Evolutionary conservation across 1,284 basidiomycete genomes (phyloP).

Genomic region (Flammula alnicola): DNA sequence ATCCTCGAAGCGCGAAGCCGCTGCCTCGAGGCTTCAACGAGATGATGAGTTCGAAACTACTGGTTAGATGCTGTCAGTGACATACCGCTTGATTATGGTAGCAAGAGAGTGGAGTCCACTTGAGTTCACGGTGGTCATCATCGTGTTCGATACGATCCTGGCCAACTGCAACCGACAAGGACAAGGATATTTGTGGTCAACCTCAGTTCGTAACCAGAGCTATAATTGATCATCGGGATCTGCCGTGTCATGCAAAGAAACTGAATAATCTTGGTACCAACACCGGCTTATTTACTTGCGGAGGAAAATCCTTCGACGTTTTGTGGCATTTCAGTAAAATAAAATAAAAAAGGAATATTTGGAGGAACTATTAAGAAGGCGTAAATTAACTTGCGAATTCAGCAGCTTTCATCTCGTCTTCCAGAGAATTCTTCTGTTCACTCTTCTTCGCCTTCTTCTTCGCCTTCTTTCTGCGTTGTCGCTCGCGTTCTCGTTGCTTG

Average conservation of each 20-base stretch:
- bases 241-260: conserved; percentile 17
- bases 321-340: too few relatives aligned
- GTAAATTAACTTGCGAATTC: too few relatives aligned
- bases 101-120: conserved; percentile 69
- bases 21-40: conserved; percentile 79
- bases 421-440: conserved; percentile 20
- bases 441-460: conserved; percentile 59
- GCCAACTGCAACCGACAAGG: too few relatives aligned
- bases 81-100: conserved; percentile 84
- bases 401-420: too few relatives aligned
- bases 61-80: conserved; percentile 9
- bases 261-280: too few relatives aligned
- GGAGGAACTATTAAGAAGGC: too few relatives aligned
- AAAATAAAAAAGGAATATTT: too few relatives aligned
- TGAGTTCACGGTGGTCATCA: conserved; percentile 27
- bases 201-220: neutral
- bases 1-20: conserved; percentile 94
- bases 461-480: conserved; percentile 70
- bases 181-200: too few relatives aligned
- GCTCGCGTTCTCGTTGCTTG: conserved; percentile 72
- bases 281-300: too few relatives aligned
- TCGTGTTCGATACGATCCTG: neutral
- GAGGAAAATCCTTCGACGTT: too few relatives aligned
- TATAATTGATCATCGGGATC: conserved; percentile 19
- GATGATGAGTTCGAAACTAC: conserved; percentile 17